These are phyloP conservation scores for Penicillium atrosanguineum DNA, from an alignment of 495 filamentous ascomycete genomes.

Conservation along the genomic window DNA sequence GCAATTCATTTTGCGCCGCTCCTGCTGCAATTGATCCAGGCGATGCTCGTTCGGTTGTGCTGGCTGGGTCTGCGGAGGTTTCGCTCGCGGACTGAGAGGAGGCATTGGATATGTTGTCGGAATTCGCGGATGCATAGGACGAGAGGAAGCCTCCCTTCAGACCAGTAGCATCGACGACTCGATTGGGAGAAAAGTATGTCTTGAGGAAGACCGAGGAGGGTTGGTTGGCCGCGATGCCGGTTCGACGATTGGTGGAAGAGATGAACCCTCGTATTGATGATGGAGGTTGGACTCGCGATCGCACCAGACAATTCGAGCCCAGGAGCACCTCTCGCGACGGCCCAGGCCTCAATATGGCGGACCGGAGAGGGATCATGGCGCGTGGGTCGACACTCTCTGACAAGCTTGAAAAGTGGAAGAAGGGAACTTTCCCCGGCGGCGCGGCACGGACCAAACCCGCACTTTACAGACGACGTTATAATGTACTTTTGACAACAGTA, in stretches of 20 bases:
- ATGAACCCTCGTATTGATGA: constrained; percentile 32
- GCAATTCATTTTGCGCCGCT: constrained; percentile 35
- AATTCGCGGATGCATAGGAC: constrained; percentile 26
- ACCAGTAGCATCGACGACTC: constrained; percentile 14
- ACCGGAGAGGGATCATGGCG: constrained; percentile 46
- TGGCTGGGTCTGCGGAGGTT: constrained; percentile 1
- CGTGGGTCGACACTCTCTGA: constrained; percentile 9
- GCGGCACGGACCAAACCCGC: constrained; percentile 36
- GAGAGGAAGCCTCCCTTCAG: constrained; percentile 28
- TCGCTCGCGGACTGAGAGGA: constrained; percentile 9
- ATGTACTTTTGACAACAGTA: no score
- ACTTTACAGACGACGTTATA: neutral
- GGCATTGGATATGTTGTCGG: constrained; percentile 11
- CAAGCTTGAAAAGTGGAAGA: constrained; percentile 24
- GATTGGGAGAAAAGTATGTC: constrained; percentile 44
- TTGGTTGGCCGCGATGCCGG: constrained; percentile 27
- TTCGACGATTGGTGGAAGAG: constrained; percentile 31
- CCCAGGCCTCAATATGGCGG: constrained; percentile 36
- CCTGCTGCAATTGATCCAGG: constrained; percentile 20
- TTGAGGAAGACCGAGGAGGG: constrained; percentile 31
- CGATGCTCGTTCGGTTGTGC: constrained; percentile 8
- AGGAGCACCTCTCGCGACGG: constrained; percentile 31
- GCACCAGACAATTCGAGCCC: constrained; percentile 36
- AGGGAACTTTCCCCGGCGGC: constrained; percentile 32
- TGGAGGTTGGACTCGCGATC: constrained; percentile 9